These are phyloP conservation scores for Candida frijolesensis DNA, from an alignment of 1,139 yeast genomes.

Conservation along the genomic window DNA sequence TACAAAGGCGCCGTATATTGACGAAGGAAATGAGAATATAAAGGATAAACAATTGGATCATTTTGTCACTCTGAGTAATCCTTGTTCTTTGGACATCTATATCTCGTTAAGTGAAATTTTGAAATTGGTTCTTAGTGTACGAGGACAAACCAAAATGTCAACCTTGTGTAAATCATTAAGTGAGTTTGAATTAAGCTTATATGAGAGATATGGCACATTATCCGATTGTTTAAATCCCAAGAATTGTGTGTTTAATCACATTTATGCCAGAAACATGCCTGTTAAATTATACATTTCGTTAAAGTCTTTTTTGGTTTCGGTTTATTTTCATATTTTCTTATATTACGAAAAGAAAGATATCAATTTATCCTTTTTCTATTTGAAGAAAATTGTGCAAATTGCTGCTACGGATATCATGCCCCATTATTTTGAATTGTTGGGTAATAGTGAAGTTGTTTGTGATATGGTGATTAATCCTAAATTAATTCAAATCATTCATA, in stretches of 20 bases:
- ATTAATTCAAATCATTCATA: constrained; percentile 41
- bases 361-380: constrained; percentile 34
- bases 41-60: constrained; percentile 25
- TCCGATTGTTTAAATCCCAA: constrained; percentile 23
- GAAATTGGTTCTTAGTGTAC: constrained; percentile 23
- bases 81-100: constrained; percentile 10
- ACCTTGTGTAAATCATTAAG: constrained; percentile 24
- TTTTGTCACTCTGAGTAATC: constrained; percentile 20
- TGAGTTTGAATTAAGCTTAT: constrained; percentile 23
- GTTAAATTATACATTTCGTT: constrained; percentile 33
- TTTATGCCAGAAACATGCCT: constrained; percentile 25
- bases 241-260: constrained; percentile 17
- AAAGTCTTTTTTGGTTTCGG: constrained; percentile 33
- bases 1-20: constrained; percentile 29
- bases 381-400: constrained; percentile 36
- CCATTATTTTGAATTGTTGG: constrained; percentile 35
- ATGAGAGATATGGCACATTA: constrained; percentile 22
- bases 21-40: constrained; percentile 26
- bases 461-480: constrained; percentile 47
- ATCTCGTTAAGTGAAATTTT: constrained; percentile 18
- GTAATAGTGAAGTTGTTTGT: constrained; percentile 32
- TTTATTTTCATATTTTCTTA: constrained; percentile 42
- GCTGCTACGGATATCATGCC: constrained; percentile 41
- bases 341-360: constrained; percentile 37
- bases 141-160: constrained; percentile 23